phyloP scores from a whole-genome alignment of 1,284 basidiomycete genomes.

The Leccinum pachyderme region DNA sequence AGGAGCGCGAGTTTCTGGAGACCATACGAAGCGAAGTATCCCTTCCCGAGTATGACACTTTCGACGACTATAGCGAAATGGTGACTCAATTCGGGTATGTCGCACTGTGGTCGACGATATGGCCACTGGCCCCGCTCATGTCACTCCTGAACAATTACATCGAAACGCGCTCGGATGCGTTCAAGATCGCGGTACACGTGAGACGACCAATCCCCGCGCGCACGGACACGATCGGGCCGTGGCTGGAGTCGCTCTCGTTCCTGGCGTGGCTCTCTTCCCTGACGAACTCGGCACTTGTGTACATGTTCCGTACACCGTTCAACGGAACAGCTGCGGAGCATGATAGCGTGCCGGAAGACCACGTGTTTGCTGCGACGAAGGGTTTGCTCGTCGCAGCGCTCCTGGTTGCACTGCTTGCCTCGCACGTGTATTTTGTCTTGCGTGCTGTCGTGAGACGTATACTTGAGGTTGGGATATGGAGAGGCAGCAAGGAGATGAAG shows the following conservation, averaged over 20 bases:
- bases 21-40: constrained; percentile 75
- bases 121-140: constrained; percentile 91
- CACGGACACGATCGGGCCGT: constrained; percentile 90
- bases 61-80: constrained; percentile 93
- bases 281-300: constrained; percentile 83
- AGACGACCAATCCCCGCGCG: constrained; percentile 84
- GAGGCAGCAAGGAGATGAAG: constrained; percentile 62
- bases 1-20: constrained; percentile 74
- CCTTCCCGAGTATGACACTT: constrained; percentile 79
- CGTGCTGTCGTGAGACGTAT: constrained; percentile 64
- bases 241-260: constrained; percentile 88
- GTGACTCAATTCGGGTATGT: constrained; percentile 94
- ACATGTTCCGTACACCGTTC: constrained; percentile 65
- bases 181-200: constrained; percentile 89
- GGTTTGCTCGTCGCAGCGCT: constrained; percentile 65
- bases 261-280: constrained; percentile 86
- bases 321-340: constrained; percentile 13
- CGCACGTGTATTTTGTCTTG: constrained; percentile 77
- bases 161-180: constrained; percentile 90
- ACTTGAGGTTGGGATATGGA: constrained; percentile 75
- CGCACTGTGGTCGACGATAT: constrained; percentile 89
- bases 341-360: constrained; percentile 13
- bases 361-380: constrained; percentile 40
- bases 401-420: constrained; percentile 74
- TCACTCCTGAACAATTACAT: constrained; percentile 85